Percentiles rank a stretch among this genome's conserved stretches.
phyloP scores from a whole-genome alignment of 192 early-diverging fungal species.

The Nowakowskiella sp. region DNA sequence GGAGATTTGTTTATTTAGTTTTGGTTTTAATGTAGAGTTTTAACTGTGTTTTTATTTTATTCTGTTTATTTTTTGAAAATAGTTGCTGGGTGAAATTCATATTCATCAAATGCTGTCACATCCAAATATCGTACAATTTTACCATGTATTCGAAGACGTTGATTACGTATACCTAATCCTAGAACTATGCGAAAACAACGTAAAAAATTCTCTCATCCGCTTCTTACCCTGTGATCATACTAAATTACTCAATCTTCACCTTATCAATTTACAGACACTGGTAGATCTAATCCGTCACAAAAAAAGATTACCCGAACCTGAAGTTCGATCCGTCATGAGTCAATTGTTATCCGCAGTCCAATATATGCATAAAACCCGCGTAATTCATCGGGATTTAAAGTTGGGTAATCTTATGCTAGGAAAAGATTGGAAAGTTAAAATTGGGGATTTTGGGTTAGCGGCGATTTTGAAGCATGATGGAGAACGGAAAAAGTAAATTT shows the following conservation, averaged over 20 bases:
- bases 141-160: constrained; percentile 81
- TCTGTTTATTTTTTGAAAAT: not conserved
- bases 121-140: constrained; percentile 70
- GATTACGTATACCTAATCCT: constrained; percentile 80
- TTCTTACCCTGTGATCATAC: not conserved
- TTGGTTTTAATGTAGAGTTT: constrained; percentile 2
- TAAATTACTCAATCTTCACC: not conserved
- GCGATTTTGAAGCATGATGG: constrained; percentile 65
- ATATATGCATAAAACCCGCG: constrained; percentile 69
- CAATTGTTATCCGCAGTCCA: constrained; percentile 71
- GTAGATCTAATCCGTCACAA: constrained; percentile 71
- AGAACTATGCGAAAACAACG: constrained; percentile 85
- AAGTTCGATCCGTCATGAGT: constrained; percentile 78
- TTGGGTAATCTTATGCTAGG: constrained; percentile 88
- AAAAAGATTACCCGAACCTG: constrained; percentile 76
- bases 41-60: constrained; percentile 48
- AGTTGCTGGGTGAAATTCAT: constrained; percentile 76
- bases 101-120: constrained; percentile 69
- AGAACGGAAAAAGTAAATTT: constrained; percentile 78
- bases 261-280: constrained; percentile 57
- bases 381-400: constrained; percentile 95
- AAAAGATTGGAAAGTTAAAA: constrained; percentile 72
- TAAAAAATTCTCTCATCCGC: constrained; percentile 20
- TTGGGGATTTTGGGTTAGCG: constrained; percentile 95
- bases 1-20: constrained; percentile 3